Conservation (phyloP, 2,329 filamentous ascomycete species). For the Colletotrichum sp. region DNA sequence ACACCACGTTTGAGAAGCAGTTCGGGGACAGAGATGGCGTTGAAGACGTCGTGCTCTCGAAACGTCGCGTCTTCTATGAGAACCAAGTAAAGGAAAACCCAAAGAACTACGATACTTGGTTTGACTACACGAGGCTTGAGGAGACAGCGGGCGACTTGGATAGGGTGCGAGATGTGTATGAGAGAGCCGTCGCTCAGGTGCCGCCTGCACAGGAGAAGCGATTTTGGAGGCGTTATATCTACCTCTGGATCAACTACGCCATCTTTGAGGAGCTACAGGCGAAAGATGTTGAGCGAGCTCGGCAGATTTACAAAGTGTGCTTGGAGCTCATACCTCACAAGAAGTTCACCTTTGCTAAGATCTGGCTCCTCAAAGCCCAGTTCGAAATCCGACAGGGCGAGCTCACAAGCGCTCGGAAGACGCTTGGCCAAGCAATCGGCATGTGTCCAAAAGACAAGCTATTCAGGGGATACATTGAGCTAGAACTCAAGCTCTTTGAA, state of each 20-base stretch:
- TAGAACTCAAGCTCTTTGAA: conserved; percentile 93
- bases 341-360: conserved; percentile 95
- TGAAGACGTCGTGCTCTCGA: conserved; percentile 94
- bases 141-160: conserved; percentile 84
- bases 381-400: conserved; percentile 91
- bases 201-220: conserved; percentile 96
- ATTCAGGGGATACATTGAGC: conserved; percentile 90
- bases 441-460: conserved; percentile 96
- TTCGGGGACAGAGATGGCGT: conserved; percentile 93
- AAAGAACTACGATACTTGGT: conserved; percentile 97
- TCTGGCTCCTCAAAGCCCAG: conserved; percentile 93
- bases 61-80: conserved; percentile 91
- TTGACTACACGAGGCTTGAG: conserved; percentile 91
- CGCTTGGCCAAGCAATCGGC: conserved; percentile 87
- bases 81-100: conserved; percentile 92
- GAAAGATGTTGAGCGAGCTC: conserved; percentile 77
- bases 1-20: conserved; percentile 98
- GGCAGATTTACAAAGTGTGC: conserved; percentile 90
- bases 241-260: conserved; percentile 97
- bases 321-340: conserved; percentile 91
- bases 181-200: conserved; percentile 92
- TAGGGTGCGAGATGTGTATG: conserved; percentile 89
- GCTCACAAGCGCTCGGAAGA: conserved; percentile 81
- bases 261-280: conserved; percentile 91
- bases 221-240: conserved; percentile 97